Evolutionary conservation across 140 eudicot genomes (phyloP).

Genomic region (Ambrosia hybrid): DNA sequence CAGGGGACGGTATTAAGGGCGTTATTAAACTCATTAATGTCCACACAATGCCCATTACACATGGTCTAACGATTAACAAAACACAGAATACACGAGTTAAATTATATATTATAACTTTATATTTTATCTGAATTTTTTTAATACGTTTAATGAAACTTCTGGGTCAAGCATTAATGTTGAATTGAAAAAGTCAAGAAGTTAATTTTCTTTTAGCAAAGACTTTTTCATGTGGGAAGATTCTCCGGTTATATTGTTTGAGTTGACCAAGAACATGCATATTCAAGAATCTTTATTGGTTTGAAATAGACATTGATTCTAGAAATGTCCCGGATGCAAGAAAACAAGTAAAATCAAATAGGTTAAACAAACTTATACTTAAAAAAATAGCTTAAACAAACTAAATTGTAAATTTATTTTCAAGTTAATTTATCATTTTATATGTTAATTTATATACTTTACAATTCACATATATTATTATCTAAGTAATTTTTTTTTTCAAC

Average conservation of each 20-base stretch:
- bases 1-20: too few species aligned
- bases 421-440: neutral
- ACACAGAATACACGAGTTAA: too few species aligned
- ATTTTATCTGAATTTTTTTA: neutral
- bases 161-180: slow-evolving; percentile 17
- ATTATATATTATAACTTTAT: neutral
- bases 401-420: neutral
- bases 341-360: neutral
- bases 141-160: slow-evolving; percentile 2
- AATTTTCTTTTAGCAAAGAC: slow-evolving; percentile 11
- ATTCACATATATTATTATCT: too few species aligned
- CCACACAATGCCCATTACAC: too few species aligned
- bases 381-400: neutral
- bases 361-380: neutral
- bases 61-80: too few species aligned
- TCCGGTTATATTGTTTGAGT: slow-evolving; percentile 1
- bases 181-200: slow-evolving; percentile 14
- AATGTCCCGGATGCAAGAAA: neutral
- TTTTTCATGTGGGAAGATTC: slow-evolving; percentile 29
- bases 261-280: slow-evolving; percentile 22
- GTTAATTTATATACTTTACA: neutral
- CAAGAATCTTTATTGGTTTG: slow-evolving; percentile 27
- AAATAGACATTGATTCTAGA: slow-evolving; percentile 24
- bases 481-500: too few species aligned
- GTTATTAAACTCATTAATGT: too few species aligned